phyloP scores from a whole-genome alignment of 345 rosid species.

The Isatis tinctoria region DNA sequence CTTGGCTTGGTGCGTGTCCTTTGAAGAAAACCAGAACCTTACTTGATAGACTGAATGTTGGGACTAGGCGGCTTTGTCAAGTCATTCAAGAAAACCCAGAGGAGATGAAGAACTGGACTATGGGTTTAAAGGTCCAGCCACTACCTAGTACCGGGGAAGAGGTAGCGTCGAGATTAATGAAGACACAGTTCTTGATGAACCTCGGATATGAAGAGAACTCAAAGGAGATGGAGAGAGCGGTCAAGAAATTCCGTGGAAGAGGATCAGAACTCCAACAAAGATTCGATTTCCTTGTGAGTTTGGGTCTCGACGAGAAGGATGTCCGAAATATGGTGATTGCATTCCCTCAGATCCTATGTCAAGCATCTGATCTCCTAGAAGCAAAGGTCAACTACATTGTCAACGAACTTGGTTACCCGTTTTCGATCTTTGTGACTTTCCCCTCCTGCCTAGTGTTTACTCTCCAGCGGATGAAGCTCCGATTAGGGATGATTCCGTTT shows the following conservation, averaged over 20 bases:
- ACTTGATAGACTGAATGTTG: conserved; percentile 41
- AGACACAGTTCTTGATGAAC: conserved; percentile 49
- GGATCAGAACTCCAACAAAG: conserved; percentile 60
- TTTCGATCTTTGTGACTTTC: conserved; percentile 41
- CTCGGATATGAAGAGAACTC: conserved; percentile 45
- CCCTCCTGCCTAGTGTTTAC: conserved; percentile 50
- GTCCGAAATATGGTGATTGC: conserved; percentile 46
- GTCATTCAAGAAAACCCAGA: conserved; percentile 55
- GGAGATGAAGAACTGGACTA: conserved; percentile 56
- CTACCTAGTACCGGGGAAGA: conserved; percentile 28
- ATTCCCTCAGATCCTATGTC: conserved; percentile 56
- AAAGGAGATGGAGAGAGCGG: conserved; percentile 35
- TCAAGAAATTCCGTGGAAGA: conserved; percentile 52
- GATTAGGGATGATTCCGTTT: conserved; percentile 59
- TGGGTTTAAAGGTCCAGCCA: conserved; percentile 39
- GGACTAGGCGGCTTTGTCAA: conserved; percentile 50
- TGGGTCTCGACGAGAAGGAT: conserved; percentile 53
- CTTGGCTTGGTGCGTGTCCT: conserved; percentile 43
- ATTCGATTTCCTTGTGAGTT: conserved; percentile 54
- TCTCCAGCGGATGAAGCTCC: conserved; percentile 45
- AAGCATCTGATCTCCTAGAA: conserved; percentile 41
- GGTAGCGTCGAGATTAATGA: conserved; percentile 36
- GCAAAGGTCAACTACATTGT: conserved; percentile 50
- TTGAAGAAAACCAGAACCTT: conserved; percentile 49
- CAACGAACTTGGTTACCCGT: conserved; percentile 49